Evolutionary conservation across 768 basidiomycete genomes (phyloP).

Genomic region (Suillus tomentosus): DNA sequence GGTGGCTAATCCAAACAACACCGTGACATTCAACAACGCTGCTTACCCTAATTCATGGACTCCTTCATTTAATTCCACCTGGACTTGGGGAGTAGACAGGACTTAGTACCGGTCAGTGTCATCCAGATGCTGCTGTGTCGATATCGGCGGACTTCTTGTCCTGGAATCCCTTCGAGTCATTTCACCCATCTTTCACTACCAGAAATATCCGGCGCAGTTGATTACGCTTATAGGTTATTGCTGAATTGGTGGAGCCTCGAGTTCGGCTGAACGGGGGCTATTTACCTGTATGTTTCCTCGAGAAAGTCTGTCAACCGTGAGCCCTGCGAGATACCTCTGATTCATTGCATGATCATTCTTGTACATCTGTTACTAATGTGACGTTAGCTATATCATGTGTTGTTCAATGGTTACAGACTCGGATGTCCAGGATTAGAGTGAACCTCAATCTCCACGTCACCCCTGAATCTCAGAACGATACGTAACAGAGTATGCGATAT

Average conservation of each 20-base stretch:
- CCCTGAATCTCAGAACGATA: constrained; percentile 79
- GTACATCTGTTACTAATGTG: neutral
- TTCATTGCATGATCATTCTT: constrained; percentile 6
- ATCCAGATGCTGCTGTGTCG: constrained; percentile 44
- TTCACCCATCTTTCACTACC: constrained; percentile 60
- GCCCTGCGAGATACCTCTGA: constrained; percentile 18
- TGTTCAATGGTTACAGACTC: constrained; percentile 62
- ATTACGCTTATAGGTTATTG: constrained; percentile 62
- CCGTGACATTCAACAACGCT: constrained; percentile 60
- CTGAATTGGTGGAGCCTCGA: constrained; percentile 83
- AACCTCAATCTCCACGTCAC: constrained; percentile 77
- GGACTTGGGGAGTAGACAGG: constrained; percentile 66
- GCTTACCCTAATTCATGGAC: constrained; percentile 80
- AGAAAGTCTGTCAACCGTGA: constrained; percentile 71
- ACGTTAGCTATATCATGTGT: constrained; percentile 26
- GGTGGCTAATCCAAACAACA: constrained; percentile 68
- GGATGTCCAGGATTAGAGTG: constrained; percentile 88
- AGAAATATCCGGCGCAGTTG: constrained; percentile 57
- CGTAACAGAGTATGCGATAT: constrained; percentile 9
- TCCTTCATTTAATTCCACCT: constrained; percentile 72
- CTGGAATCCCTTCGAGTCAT: constrained; percentile 70
- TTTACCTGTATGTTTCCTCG: constrained; percentile 73
- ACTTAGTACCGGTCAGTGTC: constrained; percentile 50
- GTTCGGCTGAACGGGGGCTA: constrained; percentile 71
- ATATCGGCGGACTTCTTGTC: constrained; percentile 74